phyloP scores from a whole-genome alignment of 2,329 filamentous ascomycete genomes.

The Colletotrichum liaoningense region DNA sequence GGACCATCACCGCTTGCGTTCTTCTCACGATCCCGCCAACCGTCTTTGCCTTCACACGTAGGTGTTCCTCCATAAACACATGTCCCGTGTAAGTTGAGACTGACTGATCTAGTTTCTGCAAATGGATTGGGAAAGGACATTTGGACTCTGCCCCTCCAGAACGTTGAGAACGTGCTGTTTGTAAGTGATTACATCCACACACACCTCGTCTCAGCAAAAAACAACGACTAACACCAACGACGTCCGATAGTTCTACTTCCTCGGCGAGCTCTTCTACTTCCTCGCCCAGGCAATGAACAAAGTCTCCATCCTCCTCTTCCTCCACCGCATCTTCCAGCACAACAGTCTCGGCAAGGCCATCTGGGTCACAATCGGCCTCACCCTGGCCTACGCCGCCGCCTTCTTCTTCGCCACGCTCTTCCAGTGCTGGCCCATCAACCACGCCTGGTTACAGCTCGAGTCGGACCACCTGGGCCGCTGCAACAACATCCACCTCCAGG shows the following conservation, averaged over 20 bases:
- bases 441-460: constrained; percentile 17
- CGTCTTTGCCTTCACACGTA: not conserved
- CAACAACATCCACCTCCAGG: constrained; percentile 26
- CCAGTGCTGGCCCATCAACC: constrained; percentile 21
- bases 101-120: constrained; percentile 40
- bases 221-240: not conserved
- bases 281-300: constrained; percentile 43
- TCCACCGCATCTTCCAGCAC: constrained; percentile 45
- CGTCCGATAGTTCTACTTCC: constrained; percentile 40
- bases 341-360: constrained; percentile 1
- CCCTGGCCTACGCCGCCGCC: not conserved
- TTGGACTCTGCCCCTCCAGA: constrained; percentile 42
- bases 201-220: no score
- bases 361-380: constrained; percentile 12
- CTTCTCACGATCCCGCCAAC: constrained; percentile 42
- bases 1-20: constrained; percentile 45
- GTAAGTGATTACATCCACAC: constrained; percentile 29
- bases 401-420: constrained; percentile 25
- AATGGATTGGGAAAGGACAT: constrained; percentile 49
- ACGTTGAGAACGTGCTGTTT: constrained; percentile 41
- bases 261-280: constrained; percentile 46
- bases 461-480: not conserved
- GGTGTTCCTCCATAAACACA: not conserved
- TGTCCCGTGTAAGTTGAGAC: constrained; percentile 19
- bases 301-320: constrained; percentile 45